Percentiles rank a stretch among this genome's conserved stretches.
Conservation (phyloP, 441 rosid species). For the Theobroma grandiflorum region DNA sequence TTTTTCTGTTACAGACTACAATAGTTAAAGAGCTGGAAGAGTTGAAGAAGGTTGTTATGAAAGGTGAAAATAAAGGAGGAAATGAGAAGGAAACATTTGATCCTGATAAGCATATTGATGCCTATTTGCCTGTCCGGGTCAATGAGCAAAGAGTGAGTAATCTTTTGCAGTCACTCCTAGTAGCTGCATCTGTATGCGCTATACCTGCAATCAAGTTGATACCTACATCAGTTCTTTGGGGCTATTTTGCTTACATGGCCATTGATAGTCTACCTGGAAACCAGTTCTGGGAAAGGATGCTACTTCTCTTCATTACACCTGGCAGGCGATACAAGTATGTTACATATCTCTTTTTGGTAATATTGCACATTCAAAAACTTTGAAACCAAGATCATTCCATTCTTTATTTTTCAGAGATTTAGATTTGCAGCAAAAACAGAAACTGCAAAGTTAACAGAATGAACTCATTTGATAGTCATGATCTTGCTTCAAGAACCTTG, state of each 20-base stretch:
- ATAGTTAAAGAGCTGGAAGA: conserved; percentile 63
- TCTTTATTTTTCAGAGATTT: neutral
- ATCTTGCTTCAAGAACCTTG: neutral
- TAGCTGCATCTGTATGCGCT: conserved; percentile 58
- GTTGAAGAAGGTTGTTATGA: conserved; percentile 75
- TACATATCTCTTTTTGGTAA: neutral
- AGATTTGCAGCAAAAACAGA: neutral
- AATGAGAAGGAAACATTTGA: conserved; percentile 60
- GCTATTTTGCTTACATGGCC: conserved; percentile 92
- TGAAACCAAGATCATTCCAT: neutral
- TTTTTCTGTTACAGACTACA: conserved; percentile 39
- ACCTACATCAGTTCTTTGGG: conserved; percentile 94
- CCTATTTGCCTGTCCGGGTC: conserved; percentile 78
- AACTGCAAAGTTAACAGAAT: neutral
- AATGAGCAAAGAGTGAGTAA: conserved; percentile 88
- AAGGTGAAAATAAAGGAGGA: conserved; percentile 46
- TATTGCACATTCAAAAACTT: neutral
- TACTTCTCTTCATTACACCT: conserved; percentile 74
- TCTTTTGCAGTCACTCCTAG: conserved; percentile 79
- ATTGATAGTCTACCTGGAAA: conserved; percentile 93
- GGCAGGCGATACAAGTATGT: conserved; percentile 79
- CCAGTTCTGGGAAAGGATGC: conserved; percentile 88
- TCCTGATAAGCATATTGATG: conserved; percentile 75
- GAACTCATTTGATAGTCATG: neutral
- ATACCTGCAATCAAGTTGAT: conserved; percentile 71